Percentiles rank a stretch among this genome's conserved stretches.
phyloP scores from a whole-genome alignment of 345 rosid species.

The Microcos paniculata region DNA sequence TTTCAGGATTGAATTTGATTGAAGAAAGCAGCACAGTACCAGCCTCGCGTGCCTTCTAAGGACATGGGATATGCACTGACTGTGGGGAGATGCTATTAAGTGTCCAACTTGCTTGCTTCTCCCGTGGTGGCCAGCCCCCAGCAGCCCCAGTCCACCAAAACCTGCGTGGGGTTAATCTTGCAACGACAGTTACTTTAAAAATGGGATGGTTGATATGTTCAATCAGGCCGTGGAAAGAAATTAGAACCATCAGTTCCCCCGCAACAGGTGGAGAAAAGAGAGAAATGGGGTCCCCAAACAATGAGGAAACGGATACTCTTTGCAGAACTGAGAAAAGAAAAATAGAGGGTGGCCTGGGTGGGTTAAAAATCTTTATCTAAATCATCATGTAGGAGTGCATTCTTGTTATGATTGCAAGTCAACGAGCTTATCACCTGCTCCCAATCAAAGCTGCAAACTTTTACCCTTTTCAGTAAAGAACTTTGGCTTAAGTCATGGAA shows the following conservation, averaged over 20 bases:
- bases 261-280: background rate
- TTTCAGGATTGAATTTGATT: background rate
- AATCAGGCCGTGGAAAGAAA: background rate
- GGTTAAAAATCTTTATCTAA: background rate
- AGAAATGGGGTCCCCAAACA: background rate
- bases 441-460: background rate
- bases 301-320: background rate
- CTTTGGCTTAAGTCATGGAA: background rate
- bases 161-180: background rate
- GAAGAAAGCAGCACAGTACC: background rate
- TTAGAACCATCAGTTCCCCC: background rate
- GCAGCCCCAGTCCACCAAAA: background rate
- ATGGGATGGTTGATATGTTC: constrained; percentile 1
- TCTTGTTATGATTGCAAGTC: background rate
- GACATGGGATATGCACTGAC: background rate
- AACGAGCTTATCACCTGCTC: background rate
- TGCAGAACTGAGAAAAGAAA: background rate
- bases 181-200: background rate
- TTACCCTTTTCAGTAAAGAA: background rate
- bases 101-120: background rate
- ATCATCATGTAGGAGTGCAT: background rate
- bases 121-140: background rate
- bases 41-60: constrained; percentile 9
- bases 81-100: background rate
- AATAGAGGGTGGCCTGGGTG: background rate